Base-by-base conservation (phyloP, 2,329 filamentous ascomycete species). In the Sporothrix variecibatus region DNA sequence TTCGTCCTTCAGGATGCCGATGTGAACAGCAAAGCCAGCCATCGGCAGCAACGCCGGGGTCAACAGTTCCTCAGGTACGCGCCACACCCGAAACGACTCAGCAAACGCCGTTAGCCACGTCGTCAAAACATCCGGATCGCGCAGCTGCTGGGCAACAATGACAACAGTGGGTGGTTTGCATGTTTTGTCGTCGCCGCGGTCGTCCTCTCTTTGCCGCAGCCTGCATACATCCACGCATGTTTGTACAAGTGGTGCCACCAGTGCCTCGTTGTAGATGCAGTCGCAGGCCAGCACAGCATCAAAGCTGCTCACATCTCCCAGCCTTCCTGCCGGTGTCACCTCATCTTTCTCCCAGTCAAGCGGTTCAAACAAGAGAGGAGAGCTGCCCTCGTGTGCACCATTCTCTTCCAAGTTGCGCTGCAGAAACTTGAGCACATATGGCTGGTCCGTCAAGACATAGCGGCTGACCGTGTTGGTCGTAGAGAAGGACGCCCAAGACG, bases 181-280 rank as follows among this genome's bases (percentile, higher is more conserved):
- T 7, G 17, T 34, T 31, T 8, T 17, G 17, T 73, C 76, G 26
- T 69, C 73, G 46, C 74, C 70, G 0, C 78, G 76, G 2, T 64
- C 72, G 40, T 75, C 7, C 7, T n/a, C 17, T 2, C 38, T 43
- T 5, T 31, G n/a, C 46, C 91, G 85, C 20, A 95, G 82, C 11
- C 84, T 84, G 81, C 94, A 97, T 31, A 91, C 87, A 76, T 97
- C 93, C 6, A 86, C 89, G 80, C 93, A 97, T 0, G 94, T 93
- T 78, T 91, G 88, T n/a, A 96, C 93, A 68, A 98, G 89, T 0
- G 95, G 94, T 60, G 88, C 85, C 31, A 98, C 89, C 2, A 98
- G 87, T 2, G 92, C 89, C 77, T 97, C 93, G 82, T 98, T 99
- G 85, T 97, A 99, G 78, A 99, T 92, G 82, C 95, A 98, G 82